phyloP scores from a whole-genome alignment of 495 filamentous ascomycete genomes.

The Penicillium steckii region DNA sequence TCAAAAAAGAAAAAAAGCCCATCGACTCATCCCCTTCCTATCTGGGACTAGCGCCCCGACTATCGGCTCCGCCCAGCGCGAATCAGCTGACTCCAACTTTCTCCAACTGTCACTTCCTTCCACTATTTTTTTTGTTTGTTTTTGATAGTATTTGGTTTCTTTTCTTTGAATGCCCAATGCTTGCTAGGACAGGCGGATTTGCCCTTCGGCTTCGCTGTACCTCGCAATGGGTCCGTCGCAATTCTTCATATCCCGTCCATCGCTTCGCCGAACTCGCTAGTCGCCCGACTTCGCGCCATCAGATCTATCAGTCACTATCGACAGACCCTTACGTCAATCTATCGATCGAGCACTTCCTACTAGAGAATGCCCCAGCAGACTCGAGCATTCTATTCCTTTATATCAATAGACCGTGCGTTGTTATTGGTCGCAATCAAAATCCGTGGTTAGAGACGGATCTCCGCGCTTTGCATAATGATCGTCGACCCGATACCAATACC shows the following conservation, averaged over 20 bases:
- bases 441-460: constrained; percentile 92
- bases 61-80: constrained; percentile 17
- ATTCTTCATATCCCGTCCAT: constrained; percentile 35
- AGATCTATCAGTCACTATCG: constrained; percentile 76
- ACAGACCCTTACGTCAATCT: constrained; percentile 87
- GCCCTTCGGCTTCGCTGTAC: constrained; percentile 9
- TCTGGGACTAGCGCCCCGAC: constrained; percentile 34
- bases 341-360: constrained; percentile 89
- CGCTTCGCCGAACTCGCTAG: constrained; percentile 44
- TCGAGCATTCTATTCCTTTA: constrained; percentile 85
- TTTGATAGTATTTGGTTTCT: background rate
- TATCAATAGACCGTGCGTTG: constrained; percentile 77
- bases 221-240: constrained; percentile 23
- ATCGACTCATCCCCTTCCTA: constrained; percentile 32
- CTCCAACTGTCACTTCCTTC: too few relatives aligned
- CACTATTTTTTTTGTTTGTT: background rate
- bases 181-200: constrained; percentile 10
- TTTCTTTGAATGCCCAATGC: constrained; percentile 15
- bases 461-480: constrained; percentile 46
- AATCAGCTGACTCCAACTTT: background rate
- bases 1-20: constrained; percentile 15
- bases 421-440: constrained; percentile 96
- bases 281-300: constrained; percentile 49
- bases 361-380: constrained; percentile 65
- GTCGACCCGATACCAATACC: constrained; percentile 10